Conservation (phyloP, 345 rosid genomes). For the Raphanus sativus region DNA sequence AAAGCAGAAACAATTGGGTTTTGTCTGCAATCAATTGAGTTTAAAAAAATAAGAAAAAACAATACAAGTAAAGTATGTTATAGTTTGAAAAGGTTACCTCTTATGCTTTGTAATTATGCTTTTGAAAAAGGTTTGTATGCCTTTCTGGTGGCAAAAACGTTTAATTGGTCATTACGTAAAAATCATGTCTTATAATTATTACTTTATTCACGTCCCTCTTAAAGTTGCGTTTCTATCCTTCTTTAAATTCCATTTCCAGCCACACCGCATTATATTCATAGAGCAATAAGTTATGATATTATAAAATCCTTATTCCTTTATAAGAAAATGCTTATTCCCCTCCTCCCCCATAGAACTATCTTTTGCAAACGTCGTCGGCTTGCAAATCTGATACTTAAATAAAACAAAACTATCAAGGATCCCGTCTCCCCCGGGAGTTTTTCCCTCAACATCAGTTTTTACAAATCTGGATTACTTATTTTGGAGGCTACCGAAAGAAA, state of each 20-base stretch:
- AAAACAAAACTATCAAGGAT: background rate
- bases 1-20: background rate
- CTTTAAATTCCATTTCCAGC: slow-evolving; percentile 4
- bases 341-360: background rate
- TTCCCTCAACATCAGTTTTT: too few relatives aligned
- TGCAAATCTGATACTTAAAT: background rate
- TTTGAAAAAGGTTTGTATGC: slow-evolving; percentile 25
- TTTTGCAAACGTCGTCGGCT: slow-evolving; percentile 7
- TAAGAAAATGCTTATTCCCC: slow-evolving; percentile 6
- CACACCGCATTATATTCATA: slow-evolving; percentile 21
- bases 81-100: background rate
- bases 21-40: background rate
- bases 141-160: slow-evolving; percentile 29
- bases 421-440: too few relatives aligned
- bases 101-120: background rate
- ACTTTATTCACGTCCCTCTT: slow-evolving; percentile 21
- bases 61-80: background rate
- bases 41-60: too few relatives aligned
- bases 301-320: background rate
- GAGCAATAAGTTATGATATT: background rate
- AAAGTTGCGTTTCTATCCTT: slow-evolving; percentile 17
- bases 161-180: slow-evolving; percentile 28
- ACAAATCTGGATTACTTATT: too few relatives aligned
- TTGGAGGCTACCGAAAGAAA: too few relatives aligned
- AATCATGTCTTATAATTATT: slow-evolving; percentile 21